These are phyloP conservation scores for Simplicillium aogashimaense DNA, from an alignment of 2,329 filamentous ascomycete species.

Conservation along the genomic window DNA sequence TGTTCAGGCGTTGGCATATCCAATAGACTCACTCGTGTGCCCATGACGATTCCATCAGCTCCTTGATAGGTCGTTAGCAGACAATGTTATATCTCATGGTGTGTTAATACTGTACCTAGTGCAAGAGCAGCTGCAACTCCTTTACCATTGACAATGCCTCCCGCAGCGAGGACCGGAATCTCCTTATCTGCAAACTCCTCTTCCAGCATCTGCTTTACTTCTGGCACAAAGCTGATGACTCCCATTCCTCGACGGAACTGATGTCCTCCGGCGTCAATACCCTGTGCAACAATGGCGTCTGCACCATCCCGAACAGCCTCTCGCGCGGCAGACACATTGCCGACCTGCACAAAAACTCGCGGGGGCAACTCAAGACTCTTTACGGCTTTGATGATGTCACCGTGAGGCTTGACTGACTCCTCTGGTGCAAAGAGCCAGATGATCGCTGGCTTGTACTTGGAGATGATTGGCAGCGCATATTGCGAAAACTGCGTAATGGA, in stretches of 20 bases:
- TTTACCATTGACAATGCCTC: slow-evolving; percentile 47
- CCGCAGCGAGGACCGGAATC: slow-evolving; percentile 42
- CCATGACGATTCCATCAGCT: slow-evolving; percentile 33
- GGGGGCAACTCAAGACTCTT: slow-evolving; percentile 21
- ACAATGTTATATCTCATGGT: background rate
- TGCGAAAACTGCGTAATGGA: slow-evolving; percentile 26
- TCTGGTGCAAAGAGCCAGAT: slow-evolving; percentile 59
- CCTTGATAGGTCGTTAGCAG: slow-evolving; percentile 16
- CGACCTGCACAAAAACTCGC: slow-evolving; percentile 51
- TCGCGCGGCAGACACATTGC: slow-evolving; percentile 45
- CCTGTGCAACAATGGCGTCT: slow-evolving; percentile 53
- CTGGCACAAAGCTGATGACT: slow-evolving; percentile 46
- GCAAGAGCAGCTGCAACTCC: slow-evolving; percentile 44
- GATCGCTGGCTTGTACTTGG: slow-evolving; percentile 42
- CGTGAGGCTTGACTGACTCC: slow-evolving; percentile 26
- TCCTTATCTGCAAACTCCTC: slow-evolving; percentile 21
- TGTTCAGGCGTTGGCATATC: background rate
- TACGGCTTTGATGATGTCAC: slow-evolving; percentile 23
- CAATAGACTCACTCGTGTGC: slow-evolving; percentile 25
- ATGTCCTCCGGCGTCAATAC: slow-evolving; percentile 55
- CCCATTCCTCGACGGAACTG: slow-evolving; percentile 44
- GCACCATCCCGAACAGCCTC: slow-evolving; percentile 36
- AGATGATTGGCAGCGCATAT: slow-evolving; percentile 40
- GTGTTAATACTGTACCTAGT: slow-evolving; percentile 29
- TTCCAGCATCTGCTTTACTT: slow-evolving; percentile 38